Evolutionary conservation across 106 monocot species (phyloP).

Genomic region (Platanthera zijinensis): DNA sequence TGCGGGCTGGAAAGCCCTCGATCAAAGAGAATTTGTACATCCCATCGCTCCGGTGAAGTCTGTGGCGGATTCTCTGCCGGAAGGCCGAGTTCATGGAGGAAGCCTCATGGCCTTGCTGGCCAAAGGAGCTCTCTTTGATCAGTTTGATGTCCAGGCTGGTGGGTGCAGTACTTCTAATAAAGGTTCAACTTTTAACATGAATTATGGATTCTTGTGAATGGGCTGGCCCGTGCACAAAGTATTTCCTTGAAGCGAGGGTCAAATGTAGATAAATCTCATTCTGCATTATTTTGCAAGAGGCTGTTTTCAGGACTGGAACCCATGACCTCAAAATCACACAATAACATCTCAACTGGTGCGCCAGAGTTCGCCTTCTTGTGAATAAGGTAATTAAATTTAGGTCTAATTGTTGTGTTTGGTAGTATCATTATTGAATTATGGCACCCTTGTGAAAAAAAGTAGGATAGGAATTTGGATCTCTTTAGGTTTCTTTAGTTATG

Average conservation of each 20-base stretch:
- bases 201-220: neutral
- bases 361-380: neutral
- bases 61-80: neutral
- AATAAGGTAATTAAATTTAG: neutral
- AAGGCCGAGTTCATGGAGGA: conserved; percentile 84
- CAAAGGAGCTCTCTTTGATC: neutral
- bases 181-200: neutral
- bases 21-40: neutral
- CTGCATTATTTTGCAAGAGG: too few relatives aligned
- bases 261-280: too few relatives aligned
- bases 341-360: too few relatives aligned
- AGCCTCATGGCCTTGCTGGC: conserved; percentile 47
- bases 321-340: too few relatives aligned
- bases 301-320: too few relatives aligned
- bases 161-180: neutral
- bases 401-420: neutral
- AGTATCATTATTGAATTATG: neutral
- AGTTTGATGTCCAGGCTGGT: neutral
- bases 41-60: neutral
- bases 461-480: too few relatives aligned
- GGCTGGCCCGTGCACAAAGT: too few relatives aligned
- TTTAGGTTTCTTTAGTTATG: too few relatives aligned
- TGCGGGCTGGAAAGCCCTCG: neutral
- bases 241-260: too few relatives aligned
- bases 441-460: neutral